phyloP scores from a whole-genome alignment of 352 stramenopile genomes.

The Phytophthora syringae region DNA sequence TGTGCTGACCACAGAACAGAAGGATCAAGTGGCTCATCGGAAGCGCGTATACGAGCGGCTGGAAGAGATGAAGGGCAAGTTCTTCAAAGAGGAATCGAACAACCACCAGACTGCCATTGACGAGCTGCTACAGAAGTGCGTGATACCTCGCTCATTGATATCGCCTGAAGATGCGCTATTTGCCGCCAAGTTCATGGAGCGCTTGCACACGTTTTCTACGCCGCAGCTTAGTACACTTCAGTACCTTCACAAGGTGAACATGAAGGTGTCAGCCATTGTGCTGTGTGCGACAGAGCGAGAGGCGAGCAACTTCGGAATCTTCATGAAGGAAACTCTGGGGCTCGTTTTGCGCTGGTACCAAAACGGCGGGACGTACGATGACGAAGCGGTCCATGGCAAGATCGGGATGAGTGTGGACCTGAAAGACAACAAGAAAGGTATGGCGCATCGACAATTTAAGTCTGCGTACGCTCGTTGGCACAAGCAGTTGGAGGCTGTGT shows the following conservation, averaged over 20 bases:
- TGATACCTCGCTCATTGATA: constrained; percentile 79
- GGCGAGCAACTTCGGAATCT: constrained; percentile 88
- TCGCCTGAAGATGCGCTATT: constrained; percentile 88
- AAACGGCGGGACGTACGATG: constrained; percentile 77
- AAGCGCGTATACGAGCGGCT: constrained; percentile 86
- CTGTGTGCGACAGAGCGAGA: constrained; percentile 86
- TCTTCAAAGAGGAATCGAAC: constrained; percentile 58
- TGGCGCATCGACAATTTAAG: constrained; percentile 82
- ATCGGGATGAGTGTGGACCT: constrained; percentile 81
- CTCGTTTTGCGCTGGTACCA: constrained; percentile 84
- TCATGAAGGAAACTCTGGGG: constrained; percentile 79
- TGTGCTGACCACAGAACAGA: constrained; percentile 85
- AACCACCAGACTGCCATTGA: constrained; percentile 57
- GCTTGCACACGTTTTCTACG: constrained; percentile 75
- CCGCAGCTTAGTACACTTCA: constrained; percentile 79
- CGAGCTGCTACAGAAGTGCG: constrained; percentile 82
- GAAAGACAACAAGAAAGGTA: constrained; percentile 57
- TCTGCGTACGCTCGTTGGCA: constrained; percentile 80
- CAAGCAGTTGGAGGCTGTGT: constrained; percentile 70
- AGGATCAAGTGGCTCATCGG: constrained; percentile 84
- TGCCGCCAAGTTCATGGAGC: constrained; percentile 86
- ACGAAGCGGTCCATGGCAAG: constrained; percentile 75
- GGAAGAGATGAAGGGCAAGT: constrained; percentile 70
- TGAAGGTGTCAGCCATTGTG: constrained; percentile 82
- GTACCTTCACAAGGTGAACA: constrained; percentile 83